phyloP scores from a whole-genome alignment of 1,284 basidiomycete genomes.

The Rhodotorula sp. region DNA sequence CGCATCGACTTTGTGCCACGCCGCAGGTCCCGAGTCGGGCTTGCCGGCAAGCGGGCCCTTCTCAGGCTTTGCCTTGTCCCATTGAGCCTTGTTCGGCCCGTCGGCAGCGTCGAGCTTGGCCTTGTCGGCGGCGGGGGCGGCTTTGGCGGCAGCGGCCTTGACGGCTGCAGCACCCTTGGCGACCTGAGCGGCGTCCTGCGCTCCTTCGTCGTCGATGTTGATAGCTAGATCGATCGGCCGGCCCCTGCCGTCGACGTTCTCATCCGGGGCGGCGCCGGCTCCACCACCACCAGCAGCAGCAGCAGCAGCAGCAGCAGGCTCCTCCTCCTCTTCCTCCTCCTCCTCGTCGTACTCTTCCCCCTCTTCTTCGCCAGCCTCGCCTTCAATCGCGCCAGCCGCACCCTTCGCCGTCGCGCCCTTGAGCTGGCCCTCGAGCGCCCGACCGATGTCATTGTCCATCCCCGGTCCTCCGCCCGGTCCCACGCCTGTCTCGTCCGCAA shows the following conservation, averaged over 20 bases:
- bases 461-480: slow-evolving; percentile 33
- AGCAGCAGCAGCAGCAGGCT: slow-evolving; percentile 28
- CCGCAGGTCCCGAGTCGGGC: slow-evolving; percentile 16
- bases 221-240: slow-evolving; percentile 43
- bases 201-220: slow-evolving; percentile 51
- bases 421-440: slow-evolving; percentile 9
- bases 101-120: slow-evolving; percentile 13
- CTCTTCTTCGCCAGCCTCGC: slow-evolving; percentile 32
- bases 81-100: slow-evolving; percentile 26
- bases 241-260: slow-evolving; percentile 45
- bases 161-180: slow-evolving; percentile 18
- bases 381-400: slow-evolving; percentile 1
- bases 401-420: background rate
- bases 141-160: background rate
- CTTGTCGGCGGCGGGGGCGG: slow-evolving; percentile 6
- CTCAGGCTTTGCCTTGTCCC: slow-evolving; percentile 18
- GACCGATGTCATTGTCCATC: slow-evolving; percentile 26
- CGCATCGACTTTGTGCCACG: slow-evolving; percentile 22
- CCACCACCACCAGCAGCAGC: slow-evolving; percentile 20
- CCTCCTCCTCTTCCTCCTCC: slow-evolving; percentile 42
- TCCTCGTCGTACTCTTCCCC: slow-evolving; percentile 40
- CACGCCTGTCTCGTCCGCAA: slow-evolving; percentile 40
- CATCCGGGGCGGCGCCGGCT: slow-evolving; percentile 27
- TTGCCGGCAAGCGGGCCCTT: slow-evolving; percentile 23
- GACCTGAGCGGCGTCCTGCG: slow-evolving; percentile 35